Base-by-base conservation (phyloP, 768 basidiomycete genomes). In the Amanita phalloides region DNA sequence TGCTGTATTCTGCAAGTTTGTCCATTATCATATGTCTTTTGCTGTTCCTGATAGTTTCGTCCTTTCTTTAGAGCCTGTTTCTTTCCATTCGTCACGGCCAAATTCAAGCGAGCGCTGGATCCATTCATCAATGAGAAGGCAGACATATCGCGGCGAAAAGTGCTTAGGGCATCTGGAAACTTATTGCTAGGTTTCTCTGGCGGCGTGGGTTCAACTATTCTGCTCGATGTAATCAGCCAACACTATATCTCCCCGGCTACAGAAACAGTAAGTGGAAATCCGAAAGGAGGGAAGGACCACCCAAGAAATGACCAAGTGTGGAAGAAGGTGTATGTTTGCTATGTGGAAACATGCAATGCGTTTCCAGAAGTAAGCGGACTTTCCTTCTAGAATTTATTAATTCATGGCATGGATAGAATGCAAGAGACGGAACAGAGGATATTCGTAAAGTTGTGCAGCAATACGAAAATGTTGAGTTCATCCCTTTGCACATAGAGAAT, bases 1-100 rank as follows among this genome's bases (percentile, higher is more conserved):
- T 62, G 80, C 84, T 11, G 84, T 87, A 17, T 91, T 90, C 61
- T 91, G 89, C 86, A 87, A 81, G 88, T 88, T 59, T 58, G 74
- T 56, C 51, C 35, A 26, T 53, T 36, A 21, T 33, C 48, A 50
- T 55, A 26, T 33, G 45, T 30, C 41, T 45, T 17, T n/a, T 26
- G 45, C 39, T 4, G 53, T 9, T 36, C 30, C 25, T 36, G 28
- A 46, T 20, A 25, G 39, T 33, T 35, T 48, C 39, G 36, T 48
- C 37, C 28, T 26, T 13, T 32, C 9, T 10, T 33, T 17, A 68
- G 68, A 54, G 49, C 61, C 3, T 90, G 87, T 59, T 88, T 90
- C 64, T 69, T 74, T 36, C 76, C 80, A 4, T 70, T 84, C 20
- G 68, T 86, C 4, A 71, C 72, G 7, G 65, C 71, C 53, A 86